These are phyloP conservation scores for Cinchona pubescens DNA, from an alignment of 257 asterid species.

Conservation along the genomic window DNA sequence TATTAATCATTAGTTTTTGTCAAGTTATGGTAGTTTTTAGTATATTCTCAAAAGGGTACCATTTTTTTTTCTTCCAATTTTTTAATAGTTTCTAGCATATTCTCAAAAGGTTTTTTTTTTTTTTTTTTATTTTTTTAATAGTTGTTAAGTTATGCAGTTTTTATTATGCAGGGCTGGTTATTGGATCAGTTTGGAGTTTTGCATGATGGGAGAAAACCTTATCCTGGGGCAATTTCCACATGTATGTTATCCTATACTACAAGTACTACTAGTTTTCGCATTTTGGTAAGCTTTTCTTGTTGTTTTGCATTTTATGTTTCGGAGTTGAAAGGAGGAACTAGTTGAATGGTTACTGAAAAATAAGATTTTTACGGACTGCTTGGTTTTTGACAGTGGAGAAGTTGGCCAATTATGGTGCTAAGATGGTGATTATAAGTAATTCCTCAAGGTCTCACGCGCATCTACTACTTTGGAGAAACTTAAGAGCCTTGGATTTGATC, in stretches of 20 bases:
- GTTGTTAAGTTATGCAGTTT: conserved; percentile 10
- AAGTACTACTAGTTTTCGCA: conserved; percentile 17
- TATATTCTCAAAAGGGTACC: background rate
- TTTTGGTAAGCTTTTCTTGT: conserved; percentile 29
- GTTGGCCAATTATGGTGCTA: conserved; percentile 76
- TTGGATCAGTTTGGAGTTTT: conserved; percentile 96
- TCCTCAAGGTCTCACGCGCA: conserved; percentile 93
- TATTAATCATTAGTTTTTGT: conserved; percentile 1
- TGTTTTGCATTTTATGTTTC: conserved; percentile 1
- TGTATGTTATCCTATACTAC: conserved; percentile 47
- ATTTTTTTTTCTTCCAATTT: too few species aligned
- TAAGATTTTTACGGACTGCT: background rate
- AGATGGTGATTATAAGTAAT: conserved; percentile 88
- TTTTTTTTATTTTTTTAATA: too few species aligned
- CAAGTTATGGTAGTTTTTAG: background rate
- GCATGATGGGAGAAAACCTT: conserved; percentile 92
- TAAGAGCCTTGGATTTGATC: conserved; percentile 78
- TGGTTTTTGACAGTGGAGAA: conserved; percentile 57
- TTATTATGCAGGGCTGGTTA: conserved; percentile 71
- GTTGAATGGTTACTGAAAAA: background rate
- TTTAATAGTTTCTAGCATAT: too few species aligned
- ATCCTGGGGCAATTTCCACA: conserved; percentile 88
- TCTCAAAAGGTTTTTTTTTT: too few species aligned
- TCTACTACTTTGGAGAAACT: conserved; percentile 78
- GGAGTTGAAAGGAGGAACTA: background rate